Conservation (phyloP, 768 basidiomycete species). For the Naganishia kalamii region DNA sequence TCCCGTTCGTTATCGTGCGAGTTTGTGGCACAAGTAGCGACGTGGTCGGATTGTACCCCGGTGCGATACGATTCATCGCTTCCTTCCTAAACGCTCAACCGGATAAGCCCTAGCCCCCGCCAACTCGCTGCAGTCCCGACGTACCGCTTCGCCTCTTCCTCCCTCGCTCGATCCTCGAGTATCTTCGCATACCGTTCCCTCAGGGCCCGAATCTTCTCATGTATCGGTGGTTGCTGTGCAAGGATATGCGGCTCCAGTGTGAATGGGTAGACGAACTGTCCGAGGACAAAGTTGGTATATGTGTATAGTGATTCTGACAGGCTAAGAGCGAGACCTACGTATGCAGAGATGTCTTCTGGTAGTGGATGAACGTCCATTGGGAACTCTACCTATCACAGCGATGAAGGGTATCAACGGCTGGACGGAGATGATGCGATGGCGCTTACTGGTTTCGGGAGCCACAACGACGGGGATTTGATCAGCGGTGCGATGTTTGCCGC, state of each 20-base stretch:
- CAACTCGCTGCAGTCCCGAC: slow-evolving; percentile 41
- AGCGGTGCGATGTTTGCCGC: slow-evolving; percentile 70
- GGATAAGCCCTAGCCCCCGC: slow-evolving; percentile 31
- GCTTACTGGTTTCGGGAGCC: slow-evolving; percentile 70
- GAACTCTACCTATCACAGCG: slow-evolving; percentile 60
- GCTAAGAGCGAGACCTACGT: slow-evolving; percentile 54
- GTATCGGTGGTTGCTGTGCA: slow-evolving; percentile 64
- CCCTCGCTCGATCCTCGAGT: slow-evolving; percentile 70
- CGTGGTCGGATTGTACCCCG: slow-evolving; percentile 38
- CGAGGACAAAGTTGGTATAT: slow-evolving; percentile 8
- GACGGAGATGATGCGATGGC: background rate
- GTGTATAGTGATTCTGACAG: slow-evolving; percentile 23
- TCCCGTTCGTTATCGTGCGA: too few relatives aligned
- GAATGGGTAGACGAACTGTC: slow-evolving; percentile 92
- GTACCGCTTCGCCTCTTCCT: slow-evolving; percentile 52
- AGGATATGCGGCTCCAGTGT: slow-evolving; percentile 82
- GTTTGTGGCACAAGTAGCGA: slow-evolving; percentile 1
- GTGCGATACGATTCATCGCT: slow-evolving; percentile 38
- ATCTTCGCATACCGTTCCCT: slow-evolving; percentile 64
- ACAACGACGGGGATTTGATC: slow-evolving; percentile 85
- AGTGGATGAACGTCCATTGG: slow-evolving; percentile 91
- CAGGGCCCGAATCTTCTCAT: slow-evolving; percentile 61
- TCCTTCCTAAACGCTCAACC: slow-evolving; percentile 28
- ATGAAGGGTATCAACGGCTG: slow-evolving; percentile 22
- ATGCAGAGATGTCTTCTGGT: slow-evolving; percentile 80